These are phyloP conservation scores for Sugiyamaella floridensis DNA, from an alignment of 805 yeast genomes.

Conservation along the genomic window DNA sequence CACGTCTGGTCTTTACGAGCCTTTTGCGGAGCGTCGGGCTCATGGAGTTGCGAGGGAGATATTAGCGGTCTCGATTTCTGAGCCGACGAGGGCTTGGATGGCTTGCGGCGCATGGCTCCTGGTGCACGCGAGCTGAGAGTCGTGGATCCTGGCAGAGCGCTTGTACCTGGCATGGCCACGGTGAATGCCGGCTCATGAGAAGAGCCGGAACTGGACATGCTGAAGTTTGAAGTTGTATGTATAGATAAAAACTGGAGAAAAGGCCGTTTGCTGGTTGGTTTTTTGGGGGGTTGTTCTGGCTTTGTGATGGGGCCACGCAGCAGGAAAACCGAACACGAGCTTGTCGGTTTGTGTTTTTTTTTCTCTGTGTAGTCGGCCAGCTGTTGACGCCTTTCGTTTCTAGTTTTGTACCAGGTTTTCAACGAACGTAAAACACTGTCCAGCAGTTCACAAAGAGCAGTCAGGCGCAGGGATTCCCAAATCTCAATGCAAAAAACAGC, in stretches of 20 bases:
- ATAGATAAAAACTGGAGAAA: too few species aligned
- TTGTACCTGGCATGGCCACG: constrained; percentile 2
- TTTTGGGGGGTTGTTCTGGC: too few species aligned
- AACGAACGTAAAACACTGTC: not conserved
- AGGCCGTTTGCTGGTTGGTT: too few species aligned
- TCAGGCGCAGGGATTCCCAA: not conserved
- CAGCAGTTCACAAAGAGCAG: not conserved
- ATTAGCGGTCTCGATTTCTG: not conserved
- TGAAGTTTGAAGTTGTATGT: too few species aligned
- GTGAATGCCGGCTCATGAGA: constrained; percentile 3
- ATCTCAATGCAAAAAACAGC: not conserved
- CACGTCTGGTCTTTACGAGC: constrained; percentile 5
- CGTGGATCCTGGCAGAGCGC: not conserved
- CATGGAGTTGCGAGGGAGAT: not conserved
- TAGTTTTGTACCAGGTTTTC: not conserved
- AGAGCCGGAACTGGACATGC: not conserved
- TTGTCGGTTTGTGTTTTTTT: too few species aligned
- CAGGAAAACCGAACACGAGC: not conserved
- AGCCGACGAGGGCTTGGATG: not conserved
- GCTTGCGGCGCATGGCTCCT: not conserved
- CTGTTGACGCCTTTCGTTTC: too few species aligned
- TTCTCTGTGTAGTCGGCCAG: too few species aligned
- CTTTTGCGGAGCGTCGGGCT: not conserved
- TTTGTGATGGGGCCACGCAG: not conserved
- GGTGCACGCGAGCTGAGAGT: not conserved